A percentile compares a stretch with the other conserved stretches of the same genome.
Evolutionary conservation across 2,329 filamentous ascomycete genomes (phyloP).

Genomic region (Colletotrichum acutatum): DNA sequence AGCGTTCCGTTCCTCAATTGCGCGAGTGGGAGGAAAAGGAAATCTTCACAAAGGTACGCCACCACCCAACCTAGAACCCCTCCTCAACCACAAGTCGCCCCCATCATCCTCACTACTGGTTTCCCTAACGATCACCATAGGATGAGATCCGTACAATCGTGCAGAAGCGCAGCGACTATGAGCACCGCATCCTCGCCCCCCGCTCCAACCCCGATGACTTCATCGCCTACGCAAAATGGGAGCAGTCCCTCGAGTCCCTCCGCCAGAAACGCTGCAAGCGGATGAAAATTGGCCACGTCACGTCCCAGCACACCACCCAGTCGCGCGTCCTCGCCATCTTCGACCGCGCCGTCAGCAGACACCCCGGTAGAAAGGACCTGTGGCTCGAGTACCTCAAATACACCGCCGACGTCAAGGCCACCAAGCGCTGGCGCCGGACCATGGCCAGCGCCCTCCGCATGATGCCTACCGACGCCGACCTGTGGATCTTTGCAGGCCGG

Average conservation of each 20-base stretch:
- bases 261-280: constrained; percentile 86
- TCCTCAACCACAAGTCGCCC: constrained; percentile 34
- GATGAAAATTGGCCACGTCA: constrained; percentile 76
- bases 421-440: constrained; percentile 72
- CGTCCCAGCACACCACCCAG: constrained; percentile 77
- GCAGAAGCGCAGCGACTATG: constrained; percentile 90
- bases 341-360: constrained; percentile 85
- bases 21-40: constrained; percentile 92
- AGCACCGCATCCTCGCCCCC: constrained; percentile 88
- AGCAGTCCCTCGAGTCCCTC: constrained; percentile 76
- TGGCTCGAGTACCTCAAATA: constrained; percentile 95
- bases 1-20: constrained; percentile 91
- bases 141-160: constrained; percentile 92
- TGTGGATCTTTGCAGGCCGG: constrained; percentile 89
- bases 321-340: constrained; percentile 89
- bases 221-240: constrained; percentile 82
- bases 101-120: constrained; percentile 6
- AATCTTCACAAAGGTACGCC: constrained; percentile 80
- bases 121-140: constrained; percentile 52
- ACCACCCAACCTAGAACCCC: no score
- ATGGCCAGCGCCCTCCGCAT: constrained; percentile 80
- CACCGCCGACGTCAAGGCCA: constrained; percentile 74
- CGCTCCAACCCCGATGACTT: constrained; percentile 83
- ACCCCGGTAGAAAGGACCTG: constrained; percentile 81
- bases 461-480: constrained; percentile 82